phyloP scores from a whole-genome alignment of 306 rosid genomes.

The Lupinus albus region DNA sequence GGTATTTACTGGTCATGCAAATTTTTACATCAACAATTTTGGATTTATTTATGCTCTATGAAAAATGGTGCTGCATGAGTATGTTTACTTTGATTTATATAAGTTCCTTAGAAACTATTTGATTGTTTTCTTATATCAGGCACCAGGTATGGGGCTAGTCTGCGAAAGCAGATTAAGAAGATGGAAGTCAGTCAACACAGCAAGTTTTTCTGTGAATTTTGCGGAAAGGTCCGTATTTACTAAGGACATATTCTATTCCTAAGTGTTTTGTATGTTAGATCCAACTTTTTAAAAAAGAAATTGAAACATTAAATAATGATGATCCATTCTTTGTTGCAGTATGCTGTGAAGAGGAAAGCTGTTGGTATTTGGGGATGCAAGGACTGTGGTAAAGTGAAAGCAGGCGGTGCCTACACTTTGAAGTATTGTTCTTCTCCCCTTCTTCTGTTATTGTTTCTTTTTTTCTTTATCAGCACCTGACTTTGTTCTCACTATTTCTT shows the following conservation, averaged over 20 bases:
- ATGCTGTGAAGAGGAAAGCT: slow-evolving; percentile 58
- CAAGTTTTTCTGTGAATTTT: slow-evolving; percentile 84
- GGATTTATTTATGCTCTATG: not conserved
- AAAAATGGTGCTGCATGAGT: not conserved
- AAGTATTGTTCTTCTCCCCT: slow-evolving; percentile 38
- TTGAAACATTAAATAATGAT: not conserved
- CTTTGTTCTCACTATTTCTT: slow-evolving; percentile 22
- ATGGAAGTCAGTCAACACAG: slow-evolving; percentile 96
- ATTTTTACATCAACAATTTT: not conserved
- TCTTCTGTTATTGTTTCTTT: not conserved
- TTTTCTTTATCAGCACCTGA: not conserved
- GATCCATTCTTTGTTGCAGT: slow-evolving; percentile 37
- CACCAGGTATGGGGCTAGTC: slow-evolving; percentile 90
- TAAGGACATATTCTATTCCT: not conserved
- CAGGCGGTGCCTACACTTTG: slow-evolving; percentile 58
- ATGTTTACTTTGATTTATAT: not conserved
- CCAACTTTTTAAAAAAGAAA: not conserved
- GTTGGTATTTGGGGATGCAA: slow-evolving; percentile 62
- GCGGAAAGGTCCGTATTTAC: no score
- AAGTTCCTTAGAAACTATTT: not conserved
- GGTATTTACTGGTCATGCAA: not conserved
- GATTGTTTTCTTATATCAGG: slow-evolving; percentile 46
- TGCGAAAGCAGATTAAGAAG: slow-evolving; percentile 92
- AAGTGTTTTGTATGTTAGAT: not conserved
- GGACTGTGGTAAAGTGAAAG: slow-evolving; percentile 62